Evolutionary conservation across 1,139 yeast species (phyloP), one percentile per base, ranked within the genome.

Genomic region (Lodderomyces margitis): DNA sequence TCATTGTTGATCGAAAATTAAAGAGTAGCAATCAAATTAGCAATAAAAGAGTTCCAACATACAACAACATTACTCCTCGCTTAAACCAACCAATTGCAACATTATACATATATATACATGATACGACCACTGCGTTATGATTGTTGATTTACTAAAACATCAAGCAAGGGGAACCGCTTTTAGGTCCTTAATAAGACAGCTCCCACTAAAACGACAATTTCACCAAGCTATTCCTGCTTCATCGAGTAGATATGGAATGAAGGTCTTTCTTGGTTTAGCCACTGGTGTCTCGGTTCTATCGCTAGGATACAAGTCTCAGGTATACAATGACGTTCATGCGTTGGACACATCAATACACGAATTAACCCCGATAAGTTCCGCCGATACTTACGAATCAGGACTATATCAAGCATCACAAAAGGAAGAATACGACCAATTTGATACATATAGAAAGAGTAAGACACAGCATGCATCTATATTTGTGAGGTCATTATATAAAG

Each of bases 371-470:
- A 74, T 69, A 42, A 55, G 68, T 2, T 55, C 50, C 0, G 80
- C 81, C 2, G 84, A 80, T 31, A 85, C 92, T 0, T 83, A 72
- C 59, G 92, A 85, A 57, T 71, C 73, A 67, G 87, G 87, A 0
- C 66, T 85, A 3, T 84, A 70, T 54, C 49, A 64, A n/a, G 73
- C 87, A 0, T 83, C 91, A 0, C 82, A 80, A 49, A 59, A 62
- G 21, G 88, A 70, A 41, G 77, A 74, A 42, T 44, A 56, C 1
- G 54, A 56, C 1, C 66, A 63, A 21, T 65, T 52, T 45, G 43
- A 53, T 3, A 47, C 48, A 1, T 60, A 58, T 42, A 46, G 72
- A 21, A 38, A 47, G 1, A 42, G 58, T 25, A 54, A 61, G 54
- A 50, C 68, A 39, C 39, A 55, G 14, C 51, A 58, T 39, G 53